Base-by-base conservation (phyloP, 2,329 filamentous ascomycete species). In the Beauveria sp. region DNA sequence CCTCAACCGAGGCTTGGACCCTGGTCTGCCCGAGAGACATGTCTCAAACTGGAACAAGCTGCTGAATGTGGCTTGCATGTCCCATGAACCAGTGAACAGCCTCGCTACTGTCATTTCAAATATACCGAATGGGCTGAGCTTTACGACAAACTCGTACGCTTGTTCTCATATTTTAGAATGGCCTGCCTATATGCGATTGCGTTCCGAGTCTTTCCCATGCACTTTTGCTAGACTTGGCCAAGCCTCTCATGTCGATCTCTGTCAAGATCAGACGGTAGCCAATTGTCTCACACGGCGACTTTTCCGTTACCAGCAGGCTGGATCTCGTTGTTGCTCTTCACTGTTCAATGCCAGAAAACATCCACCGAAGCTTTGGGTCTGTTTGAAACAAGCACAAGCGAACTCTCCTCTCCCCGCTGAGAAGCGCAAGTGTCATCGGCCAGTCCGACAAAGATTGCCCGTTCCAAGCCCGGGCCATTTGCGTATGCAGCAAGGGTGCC, bases 371-470 rank as follows among this genome's bases (percentile, higher is more conserved):
- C 20, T 14, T 51, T 8, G 26, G 7, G 26, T 34, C 31, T 34
- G 20, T 28, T 20, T 26, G 6, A 16, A 31, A 14, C 12, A 20
- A 2, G 20, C 38, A 40, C n/a, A 48, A 40, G 28, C 16, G 43
- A 46, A 46, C 18, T 5, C 12, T 43, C 42, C 43, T 5, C n/a
- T 40, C 45, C 14, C 45, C 54, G 49, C 54, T 26, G 14, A 34
- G n/a, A 49, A 40, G 43, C 43, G 54, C 54, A 57, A 57, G 28
- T 57, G 26, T 24, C 45, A 22, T 59, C 56, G 56, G 56, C 18
- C 34, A 59, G 42, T 51, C 56, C 46, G 56, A 58, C 18, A 42
- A 14, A 7, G 34, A 43, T 38, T 38, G 34, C 34, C 34, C 12
- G 34, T 38, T 38, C 22, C 26, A 42, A 34, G 46, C 9, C 28